phyloP scores from a whole-genome alignment of 768 basidiomycete genomes.

The Phallus indusiatus region DNA sequence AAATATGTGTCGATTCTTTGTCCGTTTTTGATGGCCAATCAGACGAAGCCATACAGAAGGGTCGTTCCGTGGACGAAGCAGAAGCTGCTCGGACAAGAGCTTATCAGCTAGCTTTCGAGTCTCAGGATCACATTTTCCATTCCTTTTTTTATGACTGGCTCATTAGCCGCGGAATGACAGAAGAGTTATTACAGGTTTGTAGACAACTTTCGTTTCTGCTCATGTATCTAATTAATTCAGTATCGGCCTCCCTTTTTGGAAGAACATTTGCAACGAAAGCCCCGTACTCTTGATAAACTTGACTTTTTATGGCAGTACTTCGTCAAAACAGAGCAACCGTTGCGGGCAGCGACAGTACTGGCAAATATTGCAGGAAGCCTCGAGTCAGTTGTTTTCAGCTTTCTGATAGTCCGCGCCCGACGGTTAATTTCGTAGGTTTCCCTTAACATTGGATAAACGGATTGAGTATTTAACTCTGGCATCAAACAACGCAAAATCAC shows the following conservation, averaged over 20 bases:
- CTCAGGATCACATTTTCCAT: slow-evolving; percentile 90
- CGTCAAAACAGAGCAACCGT: slow-evolving; percentile 80
- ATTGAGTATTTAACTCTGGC: slow-evolving; percentile 91
- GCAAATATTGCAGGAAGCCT: slow-evolving; percentile 74
- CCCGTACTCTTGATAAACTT: slow-evolving; percentile 67
- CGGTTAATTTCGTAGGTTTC: slow-evolving; percentile 37
- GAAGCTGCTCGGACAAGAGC: slow-evolving; percentile 76
- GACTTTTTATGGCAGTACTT: slow-evolving; percentile 97
- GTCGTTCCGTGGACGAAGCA: slow-evolving; percentile 36
- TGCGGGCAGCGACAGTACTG: slow-evolving; percentile 84
- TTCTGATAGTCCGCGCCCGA: background rate
- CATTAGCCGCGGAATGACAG: slow-evolving; percentile 65
- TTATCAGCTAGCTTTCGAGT: slow-evolving; percentile 75
- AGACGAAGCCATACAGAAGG: slow-evolving; percentile 19
- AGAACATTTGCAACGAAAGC: slow-evolving; percentile 75
- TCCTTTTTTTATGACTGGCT: slow-evolving; percentile 93
- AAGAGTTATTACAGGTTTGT: slow-evolving; percentile 79
- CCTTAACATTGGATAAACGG: slow-evolving; percentile 59
- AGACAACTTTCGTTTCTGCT: background rate
- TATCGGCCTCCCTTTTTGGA: slow-evolving; percentile 85
- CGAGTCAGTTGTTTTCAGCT: slow-evolving; percentile 41
- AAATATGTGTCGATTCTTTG: slow-evolving; percentile 74
- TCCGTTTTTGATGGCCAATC: slow-evolving; percentile 60
- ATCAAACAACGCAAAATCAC: slow-evolving; percentile 93
- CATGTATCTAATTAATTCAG: slow-evolving; percentile 29